These are phyloP conservation scores for Kwoniella shandongensis DNA, from an alignment of 768 basidiomycete genomes.

Conservation along the genomic window DNA sequence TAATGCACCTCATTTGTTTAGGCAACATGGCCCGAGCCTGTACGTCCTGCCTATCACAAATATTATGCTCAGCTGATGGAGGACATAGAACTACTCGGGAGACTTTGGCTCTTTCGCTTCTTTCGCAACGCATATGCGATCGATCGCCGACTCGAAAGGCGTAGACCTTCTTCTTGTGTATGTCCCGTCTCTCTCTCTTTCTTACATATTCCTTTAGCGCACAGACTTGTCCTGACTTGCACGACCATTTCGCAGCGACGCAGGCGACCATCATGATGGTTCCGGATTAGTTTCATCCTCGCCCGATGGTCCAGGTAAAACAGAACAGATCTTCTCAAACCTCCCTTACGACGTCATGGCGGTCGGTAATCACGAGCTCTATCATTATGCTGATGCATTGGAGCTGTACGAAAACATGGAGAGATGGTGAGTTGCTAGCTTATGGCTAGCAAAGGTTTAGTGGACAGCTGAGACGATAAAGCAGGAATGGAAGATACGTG, in stretches of 20 bases:
- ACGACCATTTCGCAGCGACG: constrained; percentile 59
- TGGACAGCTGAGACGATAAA: constrained; percentile 6
- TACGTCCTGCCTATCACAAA: constrained; percentile 20
- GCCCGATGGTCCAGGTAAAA: constrained; percentile 31
- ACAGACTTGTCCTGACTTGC: constrained; percentile 9
- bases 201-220: not conserved
- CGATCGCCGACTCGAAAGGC: constrained; percentile 68
- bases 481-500: constrained; percentile 68
- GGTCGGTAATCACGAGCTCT: constrained; percentile 90
- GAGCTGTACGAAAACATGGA: constrained; percentile 31
- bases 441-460: too few species aligned
- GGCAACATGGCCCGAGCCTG: constrained; percentile 53
- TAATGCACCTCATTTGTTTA: too few species aligned
- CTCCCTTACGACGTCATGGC: constrained; percentile 79
- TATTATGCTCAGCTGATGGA: not conserved
- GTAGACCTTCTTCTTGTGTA: constrained; percentile 76
- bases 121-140: constrained; percentile 81
- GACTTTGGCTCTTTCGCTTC: constrained; percentile 80
- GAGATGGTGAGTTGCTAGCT: constrained; percentile 40
- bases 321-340: constrained; percentile 71
- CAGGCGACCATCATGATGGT: constrained; percentile 54
- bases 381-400: constrained; percentile 54
- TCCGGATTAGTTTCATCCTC: constrained; percentile 49
- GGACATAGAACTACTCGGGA: constrained; percentile 54
- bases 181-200: constrained; percentile 64